Percentiles rank a stretch among this genome's conserved stretches.
Conservation (phyloP, 1,284 basidiomycete genomes). For the Leccinum griseonigrum region DNA sequence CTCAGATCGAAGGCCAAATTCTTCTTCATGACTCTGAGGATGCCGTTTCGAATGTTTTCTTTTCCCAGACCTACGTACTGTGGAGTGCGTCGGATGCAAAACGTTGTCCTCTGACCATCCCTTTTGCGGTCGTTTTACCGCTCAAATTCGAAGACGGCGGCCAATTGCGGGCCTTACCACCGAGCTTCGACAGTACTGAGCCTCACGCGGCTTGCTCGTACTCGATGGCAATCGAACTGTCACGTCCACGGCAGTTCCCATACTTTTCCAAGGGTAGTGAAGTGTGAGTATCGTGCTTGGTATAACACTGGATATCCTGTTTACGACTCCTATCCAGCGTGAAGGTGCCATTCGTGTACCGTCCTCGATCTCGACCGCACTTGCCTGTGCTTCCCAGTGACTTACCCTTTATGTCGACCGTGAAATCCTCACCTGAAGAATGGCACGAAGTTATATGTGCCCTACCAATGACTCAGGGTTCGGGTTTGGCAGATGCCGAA, state of each 20-base stretch:
- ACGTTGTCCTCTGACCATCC: constrained; percentile 23
- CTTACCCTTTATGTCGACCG: constrained; percentile 27
- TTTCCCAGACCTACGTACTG: constrained; percentile 18
- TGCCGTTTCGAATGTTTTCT: constrained; percentile 17
- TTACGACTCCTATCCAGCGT: constrained; percentile 16
- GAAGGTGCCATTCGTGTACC: constrained; percentile 25
- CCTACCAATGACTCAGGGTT: constrained; percentile 21
- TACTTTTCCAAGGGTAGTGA: constrained; percentile 21
- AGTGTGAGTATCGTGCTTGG: constrained; percentile 14
- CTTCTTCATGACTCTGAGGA: constrained; percentile 15
- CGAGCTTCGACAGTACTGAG: constrained; percentile 21
- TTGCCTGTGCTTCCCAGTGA: constrained; percentile 27
- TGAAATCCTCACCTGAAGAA: constrained; percentile 33
- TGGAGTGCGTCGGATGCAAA: constrained; percentile 18
- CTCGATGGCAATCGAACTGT: constrained; percentile 23
- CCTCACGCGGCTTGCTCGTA: constrained; percentile 23
- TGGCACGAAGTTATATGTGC: constrained; percentile 30
- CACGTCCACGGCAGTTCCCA: constrained; percentile 20
- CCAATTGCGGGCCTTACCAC: constrained; percentile 22
- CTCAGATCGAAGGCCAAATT: constrained; percentile 30
- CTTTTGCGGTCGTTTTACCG: constrained; percentile 23
- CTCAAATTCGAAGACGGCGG: constrained; percentile 24
- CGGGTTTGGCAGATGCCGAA: constrained; percentile 22
- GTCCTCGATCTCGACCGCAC: constrained; percentile 24
- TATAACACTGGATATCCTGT: background rate